Evolutionary conservation across 1,139 yeast species (phyloP), one percentile per base, ranked within the genome.

Genomic region (Suhomyces kunorum): DNA sequence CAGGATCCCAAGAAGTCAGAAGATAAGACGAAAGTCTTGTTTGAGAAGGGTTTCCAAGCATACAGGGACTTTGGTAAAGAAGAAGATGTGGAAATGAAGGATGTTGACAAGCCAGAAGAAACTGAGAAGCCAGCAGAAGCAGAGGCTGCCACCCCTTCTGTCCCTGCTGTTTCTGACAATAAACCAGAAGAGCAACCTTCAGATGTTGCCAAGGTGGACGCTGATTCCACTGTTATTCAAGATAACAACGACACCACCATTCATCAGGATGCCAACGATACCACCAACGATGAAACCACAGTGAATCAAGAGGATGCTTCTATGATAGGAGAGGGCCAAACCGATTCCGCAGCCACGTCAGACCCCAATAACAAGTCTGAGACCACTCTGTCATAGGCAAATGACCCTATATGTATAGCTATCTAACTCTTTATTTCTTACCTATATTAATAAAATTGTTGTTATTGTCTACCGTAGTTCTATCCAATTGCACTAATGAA

Each of bases 251-350:
- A 71, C 45, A 68, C 74, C 6, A 70, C 75, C 4, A 63, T 69
- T 29, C 73, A 66, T 40, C 74, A 70, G 42, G 75, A 70, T 39
- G 68, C 63, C 25, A 68, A 70, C 41, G 76, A 71, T 42, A 68
- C 74, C 22, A 70, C 75, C 19, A 56, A 72, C 38, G 75, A 70
- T 38, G 76, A 70, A 25, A 63, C 64, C 19, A 63, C 70, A 2
- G 62, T 63, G 7, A 63, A 61, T 40, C 68, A 64, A 26, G 66
- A 61, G 12, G 65, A 61, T 39, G 56, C 54, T 12, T 50, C 67
- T 8, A 52, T 56, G 42, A 49, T 54, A 29, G 59, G 51, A 12
- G 64, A 55, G 13, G 47, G 40, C 2, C 44, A 44, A 33, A 34
- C 39, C 6, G 44, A 40, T 19, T 14, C 38, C 15, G 32, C 44